A percentile compares a stretch with the other conserved stretches of the same genome.
phyloP scores from a whole-genome alignment of 2,329 filamentous ascomycete species.

The Ceratocystis ficicola region DNA sequence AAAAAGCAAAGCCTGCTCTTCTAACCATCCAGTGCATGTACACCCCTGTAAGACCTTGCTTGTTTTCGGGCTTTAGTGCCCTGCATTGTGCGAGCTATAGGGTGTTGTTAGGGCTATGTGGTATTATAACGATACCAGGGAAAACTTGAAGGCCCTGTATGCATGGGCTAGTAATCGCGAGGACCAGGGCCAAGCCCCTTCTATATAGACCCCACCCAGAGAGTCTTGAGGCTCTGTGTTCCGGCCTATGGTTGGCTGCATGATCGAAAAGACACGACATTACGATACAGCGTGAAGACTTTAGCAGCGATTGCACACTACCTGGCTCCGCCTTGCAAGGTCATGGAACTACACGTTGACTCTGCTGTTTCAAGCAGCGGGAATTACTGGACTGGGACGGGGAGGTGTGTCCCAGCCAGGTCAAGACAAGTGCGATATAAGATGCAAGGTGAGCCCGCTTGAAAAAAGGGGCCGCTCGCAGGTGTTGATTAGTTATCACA shows the following conservation, averaged over 20 bases:
- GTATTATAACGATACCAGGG: neutral
- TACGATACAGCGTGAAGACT: neutral
- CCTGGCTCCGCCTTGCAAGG: too few species aligned
- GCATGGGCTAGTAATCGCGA: neutral
- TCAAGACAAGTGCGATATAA: neutral
- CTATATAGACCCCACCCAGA: neutral
- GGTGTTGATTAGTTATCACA: neutral
- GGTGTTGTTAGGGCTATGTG: too few species aligned
- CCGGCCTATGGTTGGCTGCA: neutral
- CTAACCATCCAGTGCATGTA: too few species aligned
- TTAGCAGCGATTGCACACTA: neutral
- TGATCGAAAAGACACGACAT: neutral
- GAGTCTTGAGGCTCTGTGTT: neutral
- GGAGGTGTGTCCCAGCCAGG: neutral
- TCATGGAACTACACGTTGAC: too few species aligned
- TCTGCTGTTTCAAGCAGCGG: too few species aligned
- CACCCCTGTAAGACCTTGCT: too few species aligned
- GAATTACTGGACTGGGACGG: too few species aligned
- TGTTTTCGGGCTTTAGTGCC: too few species aligned
- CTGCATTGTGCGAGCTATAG: too few species aligned
- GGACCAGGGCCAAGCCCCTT: slow-evolving; percentile 5
- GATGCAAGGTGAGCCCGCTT: too few species aligned
- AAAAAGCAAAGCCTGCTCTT: too few species aligned
- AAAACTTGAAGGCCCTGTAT: neutral
- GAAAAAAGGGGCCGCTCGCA: too few species aligned